Conservation (phyloP, 2,329 filamentous ascomycete species). For the Colletotrichum sp. region DNA sequence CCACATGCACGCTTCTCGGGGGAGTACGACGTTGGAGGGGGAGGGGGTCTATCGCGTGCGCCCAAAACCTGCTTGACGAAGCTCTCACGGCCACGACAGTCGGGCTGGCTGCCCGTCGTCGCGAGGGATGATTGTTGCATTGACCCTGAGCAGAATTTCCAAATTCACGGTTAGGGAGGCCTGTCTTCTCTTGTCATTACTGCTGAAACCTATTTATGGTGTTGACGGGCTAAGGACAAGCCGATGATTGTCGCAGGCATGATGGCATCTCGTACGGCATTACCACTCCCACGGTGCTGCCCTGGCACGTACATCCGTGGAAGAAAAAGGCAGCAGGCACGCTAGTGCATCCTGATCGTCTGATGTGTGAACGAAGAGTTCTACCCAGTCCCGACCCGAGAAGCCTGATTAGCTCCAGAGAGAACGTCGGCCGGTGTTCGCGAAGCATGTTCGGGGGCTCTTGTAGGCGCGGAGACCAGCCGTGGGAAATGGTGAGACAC, state of each 20-base stretch:
- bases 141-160: not conserved
- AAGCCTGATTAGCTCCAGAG: not conserved
- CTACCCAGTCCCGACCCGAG: not conserved
- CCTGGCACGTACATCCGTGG: not conserved
- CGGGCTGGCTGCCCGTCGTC: not conserved
- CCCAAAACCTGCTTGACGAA: not conserved
- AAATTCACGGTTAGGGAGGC: not conserved
- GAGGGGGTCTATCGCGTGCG: not conserved
- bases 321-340: not conserved
- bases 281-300: not conserved
- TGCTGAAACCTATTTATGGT: not conserved
- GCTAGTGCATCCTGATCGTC: slow-evolving; percentile 5
- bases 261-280: not conserved
- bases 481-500: slow-evolving; percentile 18
- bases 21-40: not conserved
- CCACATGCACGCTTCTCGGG: not conserved
- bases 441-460: slow-evolving; percentile 14
- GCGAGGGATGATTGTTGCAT: not conserved
- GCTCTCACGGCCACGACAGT: not conserved
- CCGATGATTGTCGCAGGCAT: slow-evolving; percentile 1
- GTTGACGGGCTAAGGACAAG: not conserved
- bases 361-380: not conserved
- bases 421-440: slow-evolving; percentile 3
- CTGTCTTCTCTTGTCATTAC: not conserved
- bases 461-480: slow-evolving; percentile 10